Conservation (phyloP, 2,329 filamentous ascomycete species). For the Periglandula ipomoeae region DNA sequence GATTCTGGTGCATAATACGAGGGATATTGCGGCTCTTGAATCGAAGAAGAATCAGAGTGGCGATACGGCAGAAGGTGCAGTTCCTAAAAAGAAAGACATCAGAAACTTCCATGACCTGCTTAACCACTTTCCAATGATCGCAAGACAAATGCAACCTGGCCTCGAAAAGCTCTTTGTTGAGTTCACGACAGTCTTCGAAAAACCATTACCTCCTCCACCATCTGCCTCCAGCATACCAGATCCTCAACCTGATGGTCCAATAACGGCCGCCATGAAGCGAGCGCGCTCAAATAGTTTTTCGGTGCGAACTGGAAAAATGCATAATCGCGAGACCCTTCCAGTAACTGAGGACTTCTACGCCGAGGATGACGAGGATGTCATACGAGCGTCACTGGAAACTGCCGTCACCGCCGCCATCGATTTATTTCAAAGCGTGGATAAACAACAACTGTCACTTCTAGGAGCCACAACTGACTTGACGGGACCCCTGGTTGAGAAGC, state of each 20-base stretch:
- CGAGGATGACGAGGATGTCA: conserved; percentile 84
- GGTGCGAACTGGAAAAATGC: conserved; percentile 21
- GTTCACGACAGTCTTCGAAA: conserved; percentile 78
- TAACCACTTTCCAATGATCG: conserved; percentile 89
- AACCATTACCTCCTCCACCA: conserved; percentile 68
- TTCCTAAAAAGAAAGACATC: conserved; percentile 72
- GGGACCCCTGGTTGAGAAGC: conserved; percentile 78
- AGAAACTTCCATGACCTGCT: conserved; percentile 84
- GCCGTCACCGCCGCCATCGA: conserved; percentile 92
- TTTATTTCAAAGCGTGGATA: conserved; percentile 90
- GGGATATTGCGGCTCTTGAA: conserved; percentile 28
- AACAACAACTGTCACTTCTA: conserved; percentile 84
- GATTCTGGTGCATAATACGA: conserved; percentile 37
- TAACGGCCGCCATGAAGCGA: conserved; percentile 44
- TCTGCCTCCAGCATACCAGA: conserved; percentile 52
- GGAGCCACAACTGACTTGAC: conserved; percentile 91
- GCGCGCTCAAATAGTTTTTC: conserved; percentile 43
- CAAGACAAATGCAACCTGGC: conserved; percentile 88
- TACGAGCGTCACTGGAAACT: conserved; percentile 81
- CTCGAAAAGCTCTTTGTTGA: conserved; percentile 84
- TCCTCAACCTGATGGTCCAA: conserved; percentile 47
- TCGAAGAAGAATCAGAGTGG: conserved; percentile 26
- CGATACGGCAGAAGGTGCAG: conserved; percentile 32
- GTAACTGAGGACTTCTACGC: conserved; percentile 60
- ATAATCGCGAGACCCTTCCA: conserved; percentile 28